Evolutionary conservation across 306 rosid species (phyloP), one percentile per base, ranked within the genome.

Genomic region (Sindora glabra): DNA sequence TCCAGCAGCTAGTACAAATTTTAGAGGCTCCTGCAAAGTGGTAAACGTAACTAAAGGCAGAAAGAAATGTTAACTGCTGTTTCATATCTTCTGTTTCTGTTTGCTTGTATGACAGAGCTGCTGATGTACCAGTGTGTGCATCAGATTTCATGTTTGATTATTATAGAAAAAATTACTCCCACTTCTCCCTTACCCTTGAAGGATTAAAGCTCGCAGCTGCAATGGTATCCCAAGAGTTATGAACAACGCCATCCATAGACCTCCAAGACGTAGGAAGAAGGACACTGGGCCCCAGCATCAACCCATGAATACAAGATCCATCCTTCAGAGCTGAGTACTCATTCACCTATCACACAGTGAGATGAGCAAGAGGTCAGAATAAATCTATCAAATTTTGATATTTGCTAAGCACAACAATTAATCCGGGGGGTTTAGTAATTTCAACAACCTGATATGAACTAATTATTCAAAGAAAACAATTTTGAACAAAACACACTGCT

Each of bases 131-230:
- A 7, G 23, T 60, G 54, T 21, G 51, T 75, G 29, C 29, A 54
- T 59, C 48, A 32, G 59, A 34, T 37, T 46, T 50, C 27, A 16
- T 65, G 1, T 37, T 55, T 17, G 48, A 55, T 56, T 71, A 25
- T 48, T 32, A 45, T 47, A 26, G 15, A 14, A 14, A 8, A 34
- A 13, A 71, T 47, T 33, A 36, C 42, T 32, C 30, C 23, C 27
- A 19, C 25, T 36, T 69, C 50, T 19, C 48, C 47, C 89, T 83
- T 85, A 88, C 96, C 67, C 87, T 76, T 17, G 98, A 70, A 72
- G 98, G 98, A 74, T 83, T 92, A 63, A 92, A 92, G 83, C 98
- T 92, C 59, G 98, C 95, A 56, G 95, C 94, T 36, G 98, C 84
- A 62, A 88, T 48, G 98, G 98, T 25, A 68, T 82, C 50, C 98